These are phyloP conservation scores for Amphirosellinia nigrospora DNA, from an alignment of 495 filamentous ascomycete species.

Conservation along the genomic window DNA sequence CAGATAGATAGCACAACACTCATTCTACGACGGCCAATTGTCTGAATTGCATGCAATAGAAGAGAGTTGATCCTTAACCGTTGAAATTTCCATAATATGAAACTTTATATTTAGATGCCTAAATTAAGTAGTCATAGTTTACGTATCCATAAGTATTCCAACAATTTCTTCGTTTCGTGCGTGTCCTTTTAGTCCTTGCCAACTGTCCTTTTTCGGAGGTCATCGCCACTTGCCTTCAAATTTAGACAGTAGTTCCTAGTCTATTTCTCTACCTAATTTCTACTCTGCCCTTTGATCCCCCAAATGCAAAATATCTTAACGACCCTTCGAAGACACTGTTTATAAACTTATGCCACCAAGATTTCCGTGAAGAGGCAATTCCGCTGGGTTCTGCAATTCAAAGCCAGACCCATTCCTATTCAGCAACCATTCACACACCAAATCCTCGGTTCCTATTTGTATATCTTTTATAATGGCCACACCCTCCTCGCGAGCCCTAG, in stretches of 20 bases:
- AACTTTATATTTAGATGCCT: background rate
- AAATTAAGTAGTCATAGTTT: background rate
- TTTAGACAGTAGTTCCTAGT: background rate
- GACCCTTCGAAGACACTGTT: background rate
- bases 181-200: constrained; percentile 34
- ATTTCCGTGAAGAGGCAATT: background rate
- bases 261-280: background rate
- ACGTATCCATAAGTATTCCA: constrained; percentile 8
- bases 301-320: background rate
- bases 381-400: background rate
- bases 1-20: background rate
- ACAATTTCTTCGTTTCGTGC: constrained; percentile 30
- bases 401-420: background rate
- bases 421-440: background rate
- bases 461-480: constrained; percentile 25
- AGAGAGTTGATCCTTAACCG: background rate
- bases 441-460: background rate
- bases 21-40: constrained; percentile 18
- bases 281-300: background rate
- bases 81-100: background rate
- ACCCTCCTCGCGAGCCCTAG: constrained; percentile 19
- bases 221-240: constrained; percentile 35
- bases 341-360: background rate
- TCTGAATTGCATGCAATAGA: background rate
- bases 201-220: constrained; percentile 39